Base-by-base conservation (phyloP, 1,284 basidiomycete species). In the Pseudomicrostroma phylloplanum region DNA sequence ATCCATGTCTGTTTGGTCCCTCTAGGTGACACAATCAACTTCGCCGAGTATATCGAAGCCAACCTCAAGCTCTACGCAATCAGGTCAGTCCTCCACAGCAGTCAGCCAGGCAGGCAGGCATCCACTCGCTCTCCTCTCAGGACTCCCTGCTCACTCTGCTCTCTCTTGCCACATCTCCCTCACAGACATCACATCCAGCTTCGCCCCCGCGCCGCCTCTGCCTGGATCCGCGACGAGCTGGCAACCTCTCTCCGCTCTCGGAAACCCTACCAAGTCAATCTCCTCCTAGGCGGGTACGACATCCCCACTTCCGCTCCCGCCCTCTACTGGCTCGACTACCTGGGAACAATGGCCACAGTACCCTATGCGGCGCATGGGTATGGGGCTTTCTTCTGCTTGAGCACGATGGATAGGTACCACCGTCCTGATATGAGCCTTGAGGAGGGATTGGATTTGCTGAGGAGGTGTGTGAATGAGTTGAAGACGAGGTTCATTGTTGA, bases 361-460 rank as follows among this genome's bases (percentile, higher is more conserved):
- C 92, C 93, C 0, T 98, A 93, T 79, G 93, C 88, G 7, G 92
- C 92, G 0, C 94, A 97, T 79, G 96, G 94, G 1, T 93, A 97
- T 78, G 94, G 92, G 43, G 86, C 88, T 64, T 94, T 93, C 81
- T 94, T 98, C 79, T 88, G 87, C 21, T 82, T 97, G 72, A 88
- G 89, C 85, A 90, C 93, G 74, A 84, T 98, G 67, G 94, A 98
- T 78, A 84, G 76, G 17, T 78, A 74, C 58, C 91, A 93, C 76
- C 84, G 90, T 74, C 92, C 91, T 0, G 87, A 90, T 61, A 90
- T 88, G 56, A 79, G 85, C 0, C 81, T 92, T 25, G 89, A 92
- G 69, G 90, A 96, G 73, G 96, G 91, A 6, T 80, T 97, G 23
- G 90, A 85, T 1, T 86, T 89, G 6, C 82, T 98, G 64, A 86